A percentile compares a stretch with the other conserved stretches of the same genome.
Evolutionary conservation across 306 rosid species (phyloP).

Genomic region (Adenanthera pavonina): DNA sequence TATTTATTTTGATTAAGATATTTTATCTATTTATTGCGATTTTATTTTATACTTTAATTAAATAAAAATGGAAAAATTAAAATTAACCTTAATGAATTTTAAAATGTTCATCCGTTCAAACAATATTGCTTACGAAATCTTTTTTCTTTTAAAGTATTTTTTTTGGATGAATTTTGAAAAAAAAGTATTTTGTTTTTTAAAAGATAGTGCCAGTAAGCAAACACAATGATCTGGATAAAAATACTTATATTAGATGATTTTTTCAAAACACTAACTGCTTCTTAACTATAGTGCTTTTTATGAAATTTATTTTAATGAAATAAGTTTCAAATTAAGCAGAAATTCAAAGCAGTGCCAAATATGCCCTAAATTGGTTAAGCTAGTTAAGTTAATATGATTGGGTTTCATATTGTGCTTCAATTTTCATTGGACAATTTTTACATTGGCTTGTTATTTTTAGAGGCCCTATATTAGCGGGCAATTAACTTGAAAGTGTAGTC

Average conservation of each 20-base stretch:
- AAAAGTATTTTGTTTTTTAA: not conserved
- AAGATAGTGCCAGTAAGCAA: not conserved
- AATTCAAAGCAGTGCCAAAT: too few species aligned
- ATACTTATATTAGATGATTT: not conserved
- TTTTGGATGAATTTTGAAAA: too few species aligned
- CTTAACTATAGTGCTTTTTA: too few species aligned
- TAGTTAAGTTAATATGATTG: not conserved
- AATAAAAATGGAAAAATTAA: not conserved
- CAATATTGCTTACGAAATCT: not conserved
- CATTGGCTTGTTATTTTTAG: slow-evolving; percentile 1
- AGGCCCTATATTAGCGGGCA: slow-evolving; percentile 11
- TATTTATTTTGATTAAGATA: too few species aligned
- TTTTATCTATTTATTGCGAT: too few species aligned
- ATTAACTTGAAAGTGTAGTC: not conserved
- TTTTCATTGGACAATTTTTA: not conserved
- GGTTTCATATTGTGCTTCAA: not conserved
- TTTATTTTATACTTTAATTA: not conserved
- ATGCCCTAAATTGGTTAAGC: too few species aligned
- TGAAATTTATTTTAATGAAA: too few species aligned
- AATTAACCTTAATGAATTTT: not conserved
- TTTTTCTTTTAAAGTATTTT: too few species aligned
- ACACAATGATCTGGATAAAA: not conserved
- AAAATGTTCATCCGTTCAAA: not conserved
- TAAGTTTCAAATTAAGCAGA: too few species aligned
- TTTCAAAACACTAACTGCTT: not conserved